phyloP scores from a whole-genome alignment of 768 basidiomycete genomes.

The Ramaria rubella region DNA sequence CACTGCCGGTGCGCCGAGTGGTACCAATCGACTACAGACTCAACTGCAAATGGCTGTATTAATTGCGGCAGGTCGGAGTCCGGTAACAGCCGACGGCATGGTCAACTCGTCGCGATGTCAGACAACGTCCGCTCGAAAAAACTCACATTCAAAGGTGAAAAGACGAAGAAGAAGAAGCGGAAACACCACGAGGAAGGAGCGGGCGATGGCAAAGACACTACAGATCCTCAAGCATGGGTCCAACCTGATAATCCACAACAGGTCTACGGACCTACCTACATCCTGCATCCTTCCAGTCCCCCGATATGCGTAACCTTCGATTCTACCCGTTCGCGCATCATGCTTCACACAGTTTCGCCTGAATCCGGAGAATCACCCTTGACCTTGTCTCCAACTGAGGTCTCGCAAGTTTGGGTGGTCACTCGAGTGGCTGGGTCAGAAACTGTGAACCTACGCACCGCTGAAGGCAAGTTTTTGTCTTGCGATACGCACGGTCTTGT shows the following conservation, averaged over 20 bases:
- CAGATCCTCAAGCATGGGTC: conserved; percentile 73
- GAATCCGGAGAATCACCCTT: conserved; percentile 46
- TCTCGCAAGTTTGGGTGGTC: conserved; percentile 86
- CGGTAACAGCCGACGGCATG: too few species aligned
- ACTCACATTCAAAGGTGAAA: conserved; percentile 87
- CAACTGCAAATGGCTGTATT: too few species aligned
- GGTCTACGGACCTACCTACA: conserved; percentile 84
- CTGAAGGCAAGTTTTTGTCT: conserved; percentile 85
- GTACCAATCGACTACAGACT: too few species aligned
- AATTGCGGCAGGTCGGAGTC: too few species aligned
- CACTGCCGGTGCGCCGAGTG: too few species aligned
- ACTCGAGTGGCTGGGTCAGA: conserved; percentile 79
- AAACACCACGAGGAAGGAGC: conserved; percentile 44
- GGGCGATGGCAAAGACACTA: conserved; percentile 47
- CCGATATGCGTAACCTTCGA: conserved; percentile 75
- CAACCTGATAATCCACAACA: conserved; percentile 62
- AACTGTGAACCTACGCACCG: conserved; percentile 81
- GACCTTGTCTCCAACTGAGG: conserved; percentile 69
- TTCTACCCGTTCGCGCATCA: conserved; percentile 63
- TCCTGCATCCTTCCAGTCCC: conserved; percentile 76
- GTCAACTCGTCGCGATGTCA: conserved; percentile 12
- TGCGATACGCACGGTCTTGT: conserved; percentile 83
- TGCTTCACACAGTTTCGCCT: conserved; percentile 44
- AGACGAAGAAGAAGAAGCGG: conserved; percentile 74
- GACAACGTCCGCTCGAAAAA: conserved; percentile 54